Evolutionary conservation across 306 rosid species (phyloP).

Genomic region (Quercus parvula): DNA sequence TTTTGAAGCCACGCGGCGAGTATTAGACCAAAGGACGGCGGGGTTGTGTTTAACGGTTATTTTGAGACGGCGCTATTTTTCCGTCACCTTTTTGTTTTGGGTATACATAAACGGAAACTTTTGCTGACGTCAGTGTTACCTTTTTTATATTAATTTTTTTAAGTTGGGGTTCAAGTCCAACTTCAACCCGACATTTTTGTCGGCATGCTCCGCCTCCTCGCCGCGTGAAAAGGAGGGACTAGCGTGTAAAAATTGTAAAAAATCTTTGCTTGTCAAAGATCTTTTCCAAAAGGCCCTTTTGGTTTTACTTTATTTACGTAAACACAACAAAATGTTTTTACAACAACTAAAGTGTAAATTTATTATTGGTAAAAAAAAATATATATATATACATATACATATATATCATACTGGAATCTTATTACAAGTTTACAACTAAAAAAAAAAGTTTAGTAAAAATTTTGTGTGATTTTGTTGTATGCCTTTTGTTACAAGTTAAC

Average conservation of each 20-base stretch:
- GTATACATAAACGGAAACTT: conserved; percentile 10
- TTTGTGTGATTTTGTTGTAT: too few relatives aligned
- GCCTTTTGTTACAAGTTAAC: too few relatives aligned
- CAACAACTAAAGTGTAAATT: too few relatives aligned
- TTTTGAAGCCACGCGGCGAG: conserved; percentile 1
- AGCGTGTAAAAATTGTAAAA: background rate
- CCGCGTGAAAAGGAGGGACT: conserved; percentile 45
- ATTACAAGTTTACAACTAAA: too few relatives aligned
- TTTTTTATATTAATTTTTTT: background rate
- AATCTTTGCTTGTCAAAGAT: too few relatives aligned
- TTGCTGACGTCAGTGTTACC: conserved; percentile 27
- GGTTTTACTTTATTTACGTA: background rate
- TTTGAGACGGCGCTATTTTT: background rate
- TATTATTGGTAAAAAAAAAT: too few relatives aligned
- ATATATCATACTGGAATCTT: too few relatives aligned
- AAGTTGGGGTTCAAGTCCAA: background rate
- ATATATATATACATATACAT: too few relatives aligned
- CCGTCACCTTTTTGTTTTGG: background rate
- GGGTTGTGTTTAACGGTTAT: conserved; percentile 16
- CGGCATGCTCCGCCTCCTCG: conserved; percentile 41
- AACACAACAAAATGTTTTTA: background rate
- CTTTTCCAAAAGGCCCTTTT: too few relatives aligned
- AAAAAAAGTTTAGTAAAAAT: too few relatives aligned
- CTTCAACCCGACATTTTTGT: conserved; percentile 29
- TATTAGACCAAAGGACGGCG: conserved; percentile 20